Evolutionary conservation across 2,329 filamentous ascomycete species (phyloP), one percentile per base, ranked within the genome.

Genomic region (Hypoxylon sp.): DNA sequence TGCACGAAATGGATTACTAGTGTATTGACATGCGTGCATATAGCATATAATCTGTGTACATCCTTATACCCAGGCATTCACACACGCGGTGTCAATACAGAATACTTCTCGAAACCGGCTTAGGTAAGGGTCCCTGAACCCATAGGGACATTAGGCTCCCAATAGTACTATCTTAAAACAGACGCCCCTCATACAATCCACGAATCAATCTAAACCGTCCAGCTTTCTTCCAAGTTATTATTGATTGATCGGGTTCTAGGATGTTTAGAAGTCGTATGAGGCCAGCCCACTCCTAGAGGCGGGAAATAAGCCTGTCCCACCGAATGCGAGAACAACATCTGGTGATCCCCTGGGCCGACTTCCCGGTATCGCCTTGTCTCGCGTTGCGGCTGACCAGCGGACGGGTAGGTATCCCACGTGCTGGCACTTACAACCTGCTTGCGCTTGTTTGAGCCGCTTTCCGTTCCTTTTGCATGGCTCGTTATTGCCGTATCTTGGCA

Each of bases 381-480:
- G 50, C 46, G 45, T 49, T 67, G 57, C 60, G 60, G 65, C 60
- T 67, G 60, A 61, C 32, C 56, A 49, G 30, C 60, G 43, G n/a
- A 50, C 65, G 60, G 60, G 30, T 62, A 58, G 57, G 41, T 63
- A 63, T 67, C 65, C 56, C 60, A 64, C 60, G 65, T 67, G 65
- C 55, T 38, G 17, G 21, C 21, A 50, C 43, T 32, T n/a, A 55
- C 51, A 49, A 49, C 45, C 23, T 41, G 3, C 50, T 30, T 36
- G 57, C 43, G 49, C 30, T 55, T 19, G 30, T 23, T 38, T 50
- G 36, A 60, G 56, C 56, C 57, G 51, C 52, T 36, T 56, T 38
- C 32, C 25, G 38, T 28, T 41, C 49, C 48, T 59, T 57, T 9
- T 4, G 14, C 45, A 51, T 48, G 55, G 34, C 21, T 11, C 3